Percentiles rank a stretch among this genome's conserved stretches.
Conservation (phyloP, 306 rosid genomes). For the peach (Prunus persica) region DNA sequence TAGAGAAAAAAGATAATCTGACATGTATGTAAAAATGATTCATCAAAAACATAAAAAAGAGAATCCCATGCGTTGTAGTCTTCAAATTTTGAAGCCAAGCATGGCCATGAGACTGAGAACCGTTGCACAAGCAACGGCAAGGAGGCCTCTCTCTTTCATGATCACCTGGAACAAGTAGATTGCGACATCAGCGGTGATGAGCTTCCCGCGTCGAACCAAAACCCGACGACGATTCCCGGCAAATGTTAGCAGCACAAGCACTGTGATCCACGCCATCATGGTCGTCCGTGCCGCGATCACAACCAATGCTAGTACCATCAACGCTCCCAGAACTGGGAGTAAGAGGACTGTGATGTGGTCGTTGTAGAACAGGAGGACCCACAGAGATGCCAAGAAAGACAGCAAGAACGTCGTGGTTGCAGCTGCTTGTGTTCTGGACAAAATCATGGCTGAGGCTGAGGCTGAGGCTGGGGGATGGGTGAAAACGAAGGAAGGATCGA, state of each 20-base stretch:
- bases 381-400: not conserved
- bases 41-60: too few species aligned
- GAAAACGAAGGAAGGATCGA: not conserved
- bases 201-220: constrained; percentile 5
- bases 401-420: not conserved
- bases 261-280: constrained; percentile 11
- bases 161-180: constrained; percentile 1
- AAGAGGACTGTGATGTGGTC: not conserved
- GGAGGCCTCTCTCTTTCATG: constrained; percentile 5
- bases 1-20: too few species aligned
- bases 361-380: not conserved
- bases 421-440: not conserved
- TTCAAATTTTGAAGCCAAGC: not conserved
- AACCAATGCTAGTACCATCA: not conserved
- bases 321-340: not conserved
- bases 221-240: constrained; percentile 5
- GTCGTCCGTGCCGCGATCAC: constrained; percentile 8
- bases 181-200: not conserved
- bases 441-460: not conserved
- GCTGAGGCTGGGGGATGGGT: not conserved
- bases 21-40: too few species aligned
- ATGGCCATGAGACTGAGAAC: not conserved
- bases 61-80: too few species aligned
- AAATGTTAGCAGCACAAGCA: constrained; percentile 6
- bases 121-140: not conserved